Conservation (phyloP, 169 alveolate species). For the Plasmodium cynomolgi region DNA sequence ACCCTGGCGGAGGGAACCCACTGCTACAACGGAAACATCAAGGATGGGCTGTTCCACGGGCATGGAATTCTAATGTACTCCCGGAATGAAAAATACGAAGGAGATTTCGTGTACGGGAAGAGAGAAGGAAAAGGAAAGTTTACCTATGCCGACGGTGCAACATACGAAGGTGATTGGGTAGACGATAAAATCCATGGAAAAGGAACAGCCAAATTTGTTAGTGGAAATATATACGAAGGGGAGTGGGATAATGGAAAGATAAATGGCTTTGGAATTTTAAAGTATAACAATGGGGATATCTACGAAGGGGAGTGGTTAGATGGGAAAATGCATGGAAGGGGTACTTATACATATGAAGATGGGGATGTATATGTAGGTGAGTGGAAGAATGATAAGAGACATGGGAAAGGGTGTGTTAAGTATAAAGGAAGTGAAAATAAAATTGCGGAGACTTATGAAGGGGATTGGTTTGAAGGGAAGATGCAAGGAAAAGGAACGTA, state of each 20-base stretch:
- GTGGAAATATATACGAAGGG: conserved; percentile 91
- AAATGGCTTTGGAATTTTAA: conserved; percentile 93
- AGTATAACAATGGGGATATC: conserved; percentile 93
- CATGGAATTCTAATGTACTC: conserved; percentile 89
- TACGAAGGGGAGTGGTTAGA: conserved; percentile 97
- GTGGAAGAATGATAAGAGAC: conserved; percentile 95
- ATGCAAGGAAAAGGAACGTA: conserved; percentile 96
- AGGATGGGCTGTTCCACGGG: conserved; percentile 94
- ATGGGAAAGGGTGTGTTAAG: conserved; percentile 94
- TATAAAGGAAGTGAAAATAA: conserved; percentile 83
- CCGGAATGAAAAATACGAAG: conserved; percentile 95
- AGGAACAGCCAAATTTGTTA: conserved; percentile 92
- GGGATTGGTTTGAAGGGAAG: conserved; percentile 93
- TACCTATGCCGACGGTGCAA: conserved; percentile 94
- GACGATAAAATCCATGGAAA: conserved; percentile 95
- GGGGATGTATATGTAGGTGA: conserved; percentile 96
- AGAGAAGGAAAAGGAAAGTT: conserved; percentile 95
- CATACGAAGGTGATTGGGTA: conserved; percentile 96
- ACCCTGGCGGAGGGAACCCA: conserved; percentile 76
- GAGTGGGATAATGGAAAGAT: conserved; percentile 94
- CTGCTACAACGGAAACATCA: conserved; percentile 93
- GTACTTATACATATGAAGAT: conserved; percentile 93
- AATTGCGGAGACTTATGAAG: conserved; percentile 92
- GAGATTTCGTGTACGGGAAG: conserved; percentile 95
- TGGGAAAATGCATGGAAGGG: conserved; percentile 95